Conservation (phyloP, 139 green algal genomes). For the Pedinophyceae sp. region DNA sequence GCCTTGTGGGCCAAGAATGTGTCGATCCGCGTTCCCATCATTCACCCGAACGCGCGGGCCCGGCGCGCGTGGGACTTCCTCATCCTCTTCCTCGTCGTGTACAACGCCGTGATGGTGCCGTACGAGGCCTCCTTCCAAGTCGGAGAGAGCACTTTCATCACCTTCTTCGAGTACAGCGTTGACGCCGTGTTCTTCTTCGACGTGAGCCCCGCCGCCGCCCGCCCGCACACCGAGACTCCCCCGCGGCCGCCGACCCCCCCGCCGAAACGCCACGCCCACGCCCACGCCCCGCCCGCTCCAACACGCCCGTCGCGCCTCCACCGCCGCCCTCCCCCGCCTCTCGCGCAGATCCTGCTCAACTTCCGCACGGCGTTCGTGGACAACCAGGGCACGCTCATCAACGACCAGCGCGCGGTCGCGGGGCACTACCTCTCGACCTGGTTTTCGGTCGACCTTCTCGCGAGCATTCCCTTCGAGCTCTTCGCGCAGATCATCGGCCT, state of each 20-base stretch:
- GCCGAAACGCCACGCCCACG: neutral
- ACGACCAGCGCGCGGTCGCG: constrained; percentile 16
- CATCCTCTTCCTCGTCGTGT: constrained; percentile 35
- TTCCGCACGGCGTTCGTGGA: constrained; percentile 44
- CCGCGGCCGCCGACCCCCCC: neutral
- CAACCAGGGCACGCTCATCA: constrained; percentile 27
- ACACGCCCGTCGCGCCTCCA: neutral
- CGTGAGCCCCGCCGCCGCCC: neutral
- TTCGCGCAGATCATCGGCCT: constrained; percentile 15
- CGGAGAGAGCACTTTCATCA: neutral
- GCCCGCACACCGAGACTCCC: neutral
- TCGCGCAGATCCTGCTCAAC: constrained; percentile 28
- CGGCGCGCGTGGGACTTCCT: constrained; percentile 28
- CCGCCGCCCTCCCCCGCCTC: neutral
- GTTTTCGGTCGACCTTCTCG: constrained; percentile 38
- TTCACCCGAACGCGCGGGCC: constrained; percentile 13
- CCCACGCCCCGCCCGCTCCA: too few relatives aligned
- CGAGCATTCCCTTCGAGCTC: constrained; percentile 34
- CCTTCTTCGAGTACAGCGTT: neutral
- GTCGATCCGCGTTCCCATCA: constrained; percentile 23
- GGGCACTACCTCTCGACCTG: constrained; percentile 20
- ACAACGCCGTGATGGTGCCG: constrained; percentile 27
- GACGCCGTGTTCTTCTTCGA: constrained; percentile 1
- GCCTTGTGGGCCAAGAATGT: too few relatives aligned
- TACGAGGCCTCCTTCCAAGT: constrained; percentile 21